Conservation (phyloP, 495 filamentous ascomycete species). For the Cercophora newfieldiana region DNA sequence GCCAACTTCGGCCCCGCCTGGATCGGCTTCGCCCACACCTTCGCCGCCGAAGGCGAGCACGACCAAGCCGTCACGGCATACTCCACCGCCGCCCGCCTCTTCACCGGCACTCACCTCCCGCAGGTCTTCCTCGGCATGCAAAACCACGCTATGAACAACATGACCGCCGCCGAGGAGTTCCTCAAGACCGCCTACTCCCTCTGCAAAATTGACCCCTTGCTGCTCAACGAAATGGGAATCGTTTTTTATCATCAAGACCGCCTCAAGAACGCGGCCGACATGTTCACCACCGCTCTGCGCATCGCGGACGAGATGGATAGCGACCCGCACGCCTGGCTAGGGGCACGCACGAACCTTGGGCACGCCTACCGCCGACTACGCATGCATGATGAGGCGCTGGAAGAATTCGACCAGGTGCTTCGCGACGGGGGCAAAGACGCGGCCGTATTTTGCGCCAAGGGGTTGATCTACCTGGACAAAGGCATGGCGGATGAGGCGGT, state of each 20-base stretch:
- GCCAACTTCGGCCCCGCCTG: conserved; percentile 96
- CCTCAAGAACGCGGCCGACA: conserved; percentile 64
- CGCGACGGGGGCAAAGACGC: conserved; percentile 72
- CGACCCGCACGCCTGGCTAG: conserved; percentile 81
- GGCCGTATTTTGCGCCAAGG: conserved; percentile 70
- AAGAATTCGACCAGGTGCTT: conserved; percentile 79
- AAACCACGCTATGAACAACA: conserved; percentile 91
- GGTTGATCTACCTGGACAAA: conserved; percentile 70
- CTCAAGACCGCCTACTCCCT: conserved; percentile 80
- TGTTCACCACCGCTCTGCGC: conserved; percentile 72
- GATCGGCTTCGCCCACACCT: conserved; percentile 99
- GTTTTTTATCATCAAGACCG: conserved; percentile 91
- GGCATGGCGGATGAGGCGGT: conserved; percentile 66
- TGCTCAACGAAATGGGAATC: conserved; percentile 94
- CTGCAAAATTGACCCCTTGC: conserved; percentile 76
- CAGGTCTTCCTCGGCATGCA: conserved; percentile 99
- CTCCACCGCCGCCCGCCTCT: conserved; percentile 90
- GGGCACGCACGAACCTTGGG: conserved; percentile 83
- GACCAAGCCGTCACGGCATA: conserved; percentile 98
- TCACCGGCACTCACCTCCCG: conserved; percentile 95
- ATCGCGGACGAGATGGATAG: conserved; percentile 78
- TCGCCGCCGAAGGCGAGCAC: conserved; percentile 99
- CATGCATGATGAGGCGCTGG: conserved; percentile 68
- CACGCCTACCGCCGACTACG: conserved; percentile 79
- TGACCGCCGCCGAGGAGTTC: conserved; percentile 94